Conservation (phyloP, 345 rosid species). For the Carallia pectinifolia region DNA sequence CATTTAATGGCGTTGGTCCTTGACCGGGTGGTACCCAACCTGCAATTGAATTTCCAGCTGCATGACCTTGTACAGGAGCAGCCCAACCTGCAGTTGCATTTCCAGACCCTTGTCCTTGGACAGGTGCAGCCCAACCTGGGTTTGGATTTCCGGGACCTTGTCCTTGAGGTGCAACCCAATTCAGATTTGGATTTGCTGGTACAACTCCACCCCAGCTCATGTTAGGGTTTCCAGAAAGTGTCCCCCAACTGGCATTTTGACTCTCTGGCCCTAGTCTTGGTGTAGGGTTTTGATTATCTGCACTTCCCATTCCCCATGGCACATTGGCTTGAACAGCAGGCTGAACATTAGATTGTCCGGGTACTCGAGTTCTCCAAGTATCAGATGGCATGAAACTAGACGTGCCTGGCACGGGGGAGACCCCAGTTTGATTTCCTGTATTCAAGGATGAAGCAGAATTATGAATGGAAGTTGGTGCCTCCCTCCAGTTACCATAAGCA, state of each 20-base stretch:
- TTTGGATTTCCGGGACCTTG: conserved; percentile 46
- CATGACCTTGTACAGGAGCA: conserved; percentile 40
- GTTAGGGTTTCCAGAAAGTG: conserved; percentile 48
- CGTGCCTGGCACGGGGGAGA: conserved; percentile 39
- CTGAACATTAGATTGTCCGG: conserved; percentile 41
- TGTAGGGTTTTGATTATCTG: conserved; percentile 36
- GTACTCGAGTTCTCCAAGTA: conserved; percentile 58
- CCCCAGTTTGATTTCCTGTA: conserved; percentile 34
- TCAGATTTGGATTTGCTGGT: conserved; percentile 46
- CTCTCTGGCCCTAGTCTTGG: conserved; percentile 42
- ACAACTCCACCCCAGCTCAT: conserved; percentile 63
- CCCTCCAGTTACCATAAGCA: conserved; percentile 42
- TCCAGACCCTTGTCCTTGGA: conserved; percentile 56
- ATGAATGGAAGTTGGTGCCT: conserved; percentile 41
- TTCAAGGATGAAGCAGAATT: conserved; percentile 35
- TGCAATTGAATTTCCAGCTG: conserved; percentile 33
- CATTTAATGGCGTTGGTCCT: conserved; percentile 39
- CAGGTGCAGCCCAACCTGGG: conserved; percentile 48
- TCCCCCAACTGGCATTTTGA: conserved; percentile 58
- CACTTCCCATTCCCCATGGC: conserved; percentile 51
- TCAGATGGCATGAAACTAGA: conserved; percentile 46
- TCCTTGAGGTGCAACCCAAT: conserved; percentile 54
- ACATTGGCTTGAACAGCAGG: conserved; percentile 36
- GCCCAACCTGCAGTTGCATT: conserved; percentile 58
- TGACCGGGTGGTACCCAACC: conserved; percentile 58